Evolutionary conservation across 2,329 filamentous ascomycete genomes (phyloP).

Genomic region (Neofusicoccum sp.): DNA sequence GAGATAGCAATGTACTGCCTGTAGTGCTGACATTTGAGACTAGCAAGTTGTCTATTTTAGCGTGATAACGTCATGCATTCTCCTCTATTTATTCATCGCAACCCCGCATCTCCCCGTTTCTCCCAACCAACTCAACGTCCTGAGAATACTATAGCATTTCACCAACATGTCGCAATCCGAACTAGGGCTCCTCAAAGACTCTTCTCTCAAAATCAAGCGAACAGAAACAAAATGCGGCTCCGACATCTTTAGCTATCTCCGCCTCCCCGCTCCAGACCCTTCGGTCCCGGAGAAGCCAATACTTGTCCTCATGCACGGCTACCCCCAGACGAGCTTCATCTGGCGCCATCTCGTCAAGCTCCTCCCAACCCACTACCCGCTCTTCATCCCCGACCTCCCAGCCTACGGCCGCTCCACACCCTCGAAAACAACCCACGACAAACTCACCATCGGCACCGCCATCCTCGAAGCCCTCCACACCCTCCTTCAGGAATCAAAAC

Average conservation of each 20-base stretch:
- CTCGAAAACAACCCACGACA: slow-evolving; percentile 22
- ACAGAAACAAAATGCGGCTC: background rate
- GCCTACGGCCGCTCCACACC: slow-evolving; percentile 28
- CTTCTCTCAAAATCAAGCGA: background rate
- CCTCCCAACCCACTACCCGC: slow-evolving; percentile 27
- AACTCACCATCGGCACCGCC: slow-evolving; percentile 28
- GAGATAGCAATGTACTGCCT: no score
- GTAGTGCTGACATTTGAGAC: no score
- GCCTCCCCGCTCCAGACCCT: background rate
- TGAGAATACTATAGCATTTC: no score
- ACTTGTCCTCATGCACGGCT: background rate
- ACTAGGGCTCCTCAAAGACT: background rate
- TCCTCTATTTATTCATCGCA: no score
- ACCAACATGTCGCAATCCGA: background rate
- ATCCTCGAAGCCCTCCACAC: slow-evolving; percentile 28
- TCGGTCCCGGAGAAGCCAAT: background rate
- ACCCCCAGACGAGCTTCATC: background rate
- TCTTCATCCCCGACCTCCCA: slow-evolving; percentile 34
- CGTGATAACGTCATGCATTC: no score
- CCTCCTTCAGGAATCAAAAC: slow-evolving; percentile 23
- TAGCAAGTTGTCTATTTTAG: no score
- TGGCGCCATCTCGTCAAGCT: slow-evolving; percentile 27
- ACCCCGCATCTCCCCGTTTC: no score
- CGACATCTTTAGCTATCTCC: background rate
- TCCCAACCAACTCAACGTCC: no score